Conservation (phyloP, 352 stramenopile species). For the Blastocystis sp. region DNA sequence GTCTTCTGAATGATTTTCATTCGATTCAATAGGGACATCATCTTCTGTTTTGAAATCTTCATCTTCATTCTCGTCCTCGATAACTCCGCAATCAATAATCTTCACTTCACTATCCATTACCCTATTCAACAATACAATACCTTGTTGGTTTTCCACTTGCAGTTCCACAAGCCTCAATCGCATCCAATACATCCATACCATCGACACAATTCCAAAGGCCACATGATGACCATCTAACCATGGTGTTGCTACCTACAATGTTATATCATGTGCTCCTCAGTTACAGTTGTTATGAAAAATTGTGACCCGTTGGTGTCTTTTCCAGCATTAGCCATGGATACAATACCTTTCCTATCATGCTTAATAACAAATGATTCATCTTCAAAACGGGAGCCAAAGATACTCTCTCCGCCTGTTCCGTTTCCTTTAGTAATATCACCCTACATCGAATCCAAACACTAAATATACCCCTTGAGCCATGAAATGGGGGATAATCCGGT, state of each 20-base stretch:
- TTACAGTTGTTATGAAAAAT: slow-evolving; percentile 94
- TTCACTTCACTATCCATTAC: neutral
- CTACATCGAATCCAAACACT: neutral
- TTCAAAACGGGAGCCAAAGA: slow-evolving; percentile 84
- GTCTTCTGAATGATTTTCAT: neutral
- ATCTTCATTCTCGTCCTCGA: neutral
- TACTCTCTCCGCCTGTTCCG: slow-evolving; percentile 81
- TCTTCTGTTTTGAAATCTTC: neutral
- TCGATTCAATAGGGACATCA: neutral
- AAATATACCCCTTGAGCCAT: slow-evolving; percentile 84
- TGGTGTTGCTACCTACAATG: slow-evolving; percentile 76
- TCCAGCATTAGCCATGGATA: slow-evolving; percentile 92
- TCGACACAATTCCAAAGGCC: slow-evolving; percentile 79
- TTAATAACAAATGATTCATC: slow-evolving; percentile 93
- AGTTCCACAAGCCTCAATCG: slow-evolving; percentile 69
- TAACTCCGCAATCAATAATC: neutral
- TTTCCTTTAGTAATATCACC: slow-evolving; percentile 67
- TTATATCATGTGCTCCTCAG: neutral
- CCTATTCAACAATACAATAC: slow-evolving; percentile 16
- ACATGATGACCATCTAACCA: slow-evolving; percentile 89
- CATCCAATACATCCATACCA: slow-evolving; percentile 77
- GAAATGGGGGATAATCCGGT: slow-evolving; percentile 97
- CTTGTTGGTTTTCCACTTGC: neutral
- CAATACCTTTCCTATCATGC: slow-evolving; percentile 79
- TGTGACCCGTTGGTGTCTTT: slow-evolving; percentile 86